Conservation (phyloP, 1,139 yeast species). For the Geotrichum carabidarum region DNA sequence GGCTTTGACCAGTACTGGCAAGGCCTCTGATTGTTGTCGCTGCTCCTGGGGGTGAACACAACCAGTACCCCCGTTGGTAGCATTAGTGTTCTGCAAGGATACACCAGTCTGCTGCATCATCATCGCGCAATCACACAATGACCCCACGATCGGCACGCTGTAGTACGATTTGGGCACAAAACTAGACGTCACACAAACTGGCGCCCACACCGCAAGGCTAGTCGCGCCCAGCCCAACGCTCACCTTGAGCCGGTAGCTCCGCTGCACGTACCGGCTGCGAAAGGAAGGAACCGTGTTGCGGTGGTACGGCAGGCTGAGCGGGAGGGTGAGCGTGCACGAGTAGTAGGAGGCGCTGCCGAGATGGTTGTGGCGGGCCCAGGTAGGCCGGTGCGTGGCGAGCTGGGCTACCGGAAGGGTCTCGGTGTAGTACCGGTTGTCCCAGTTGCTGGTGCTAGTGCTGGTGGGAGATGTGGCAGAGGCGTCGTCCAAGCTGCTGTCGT, state of each 20-base stretch:
- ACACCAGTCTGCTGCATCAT: too few species aligned
- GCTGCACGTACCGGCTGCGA: background rate
- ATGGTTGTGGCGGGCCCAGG: background rate
- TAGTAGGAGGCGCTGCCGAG: background rate
- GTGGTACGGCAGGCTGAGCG: background rate
- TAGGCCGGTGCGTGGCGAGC: background rate
- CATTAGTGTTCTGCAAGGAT: too few species aligned
- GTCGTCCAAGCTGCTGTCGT: background rate
- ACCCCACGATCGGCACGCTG: constrained; percentile 33
- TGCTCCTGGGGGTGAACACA: too few species aligned
- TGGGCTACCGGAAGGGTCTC: background rate
- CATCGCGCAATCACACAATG: too few species aligned
- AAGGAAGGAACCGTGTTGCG: background rate
- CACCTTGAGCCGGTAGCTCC: background rate
- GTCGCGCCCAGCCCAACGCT: background rate
- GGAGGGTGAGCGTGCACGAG: background rate
- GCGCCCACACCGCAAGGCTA: background rate
- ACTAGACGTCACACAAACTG: background rate
- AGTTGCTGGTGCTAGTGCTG: background rate
- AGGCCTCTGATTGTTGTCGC: too few species aligned
- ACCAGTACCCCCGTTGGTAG: too few species aligned
- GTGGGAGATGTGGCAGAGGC: background rate
- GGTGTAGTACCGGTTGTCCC: background rate
- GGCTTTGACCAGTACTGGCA: too few species aligned
- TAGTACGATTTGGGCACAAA: constrained; percentile 32